Percentiles rank a stretch among this genome's conserved stretches.
Evolutionary conservation across 2,329 filamentous ascomycete genomes (phyloP).

Genomic region (Scedosporium dehoogii): DNA sequence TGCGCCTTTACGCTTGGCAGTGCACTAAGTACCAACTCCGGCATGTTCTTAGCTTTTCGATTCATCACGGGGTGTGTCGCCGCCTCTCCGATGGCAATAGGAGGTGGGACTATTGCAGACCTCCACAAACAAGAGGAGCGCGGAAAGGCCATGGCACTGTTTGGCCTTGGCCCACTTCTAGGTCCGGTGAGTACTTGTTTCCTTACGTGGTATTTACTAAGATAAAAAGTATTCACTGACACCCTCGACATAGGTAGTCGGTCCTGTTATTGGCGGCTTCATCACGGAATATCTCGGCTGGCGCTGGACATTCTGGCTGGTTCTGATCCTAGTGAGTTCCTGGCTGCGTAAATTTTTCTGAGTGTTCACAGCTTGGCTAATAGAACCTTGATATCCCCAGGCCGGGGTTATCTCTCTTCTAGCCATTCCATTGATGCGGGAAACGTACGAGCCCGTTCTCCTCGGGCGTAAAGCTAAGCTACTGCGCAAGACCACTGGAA

Average conservation of each 20-base stretch:
- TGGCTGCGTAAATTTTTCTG: too few relatives aligned
- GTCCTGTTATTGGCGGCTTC: constrained; percentile 34
- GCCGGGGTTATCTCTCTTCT: too few relatives aligned
- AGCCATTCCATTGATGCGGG: constrained; percentile 12
- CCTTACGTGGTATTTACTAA: not conserved
- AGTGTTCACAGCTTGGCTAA: too few relatives aligned
- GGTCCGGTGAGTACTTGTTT: constrained; percentile 24
- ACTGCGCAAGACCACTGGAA: constrained; percentile 40
- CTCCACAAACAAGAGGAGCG: constrained; percentile 47
- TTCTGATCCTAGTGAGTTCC: constrained; percentile 21
- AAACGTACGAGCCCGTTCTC: constrained; percentile 38
- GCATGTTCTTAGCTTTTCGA: constrained; percentile 45
- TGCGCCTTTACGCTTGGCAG: constrained; percentile 38
- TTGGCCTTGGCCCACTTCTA: constrained; percentile 31
- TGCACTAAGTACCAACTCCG: constrained; percentile 37
- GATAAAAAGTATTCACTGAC: not conserved
- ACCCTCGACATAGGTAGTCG: constrained; percentile 19
- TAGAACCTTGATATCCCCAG: too few relatives aligned
- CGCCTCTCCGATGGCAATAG: constrained; percentile 52
- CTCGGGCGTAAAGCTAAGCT: constrained; percentile 28
- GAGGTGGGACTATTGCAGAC: constrained; percentile 57
- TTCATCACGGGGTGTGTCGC: constrained; percentile 56
- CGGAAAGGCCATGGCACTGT: constrained; percentile 44
- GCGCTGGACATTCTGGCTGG: constrained; percentile 39
- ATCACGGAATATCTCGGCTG: constrained; percentile 30